Evolutionary conservation across 331 rosid species (phyloP).

Genomic region (Ulmus americana): DNA sequence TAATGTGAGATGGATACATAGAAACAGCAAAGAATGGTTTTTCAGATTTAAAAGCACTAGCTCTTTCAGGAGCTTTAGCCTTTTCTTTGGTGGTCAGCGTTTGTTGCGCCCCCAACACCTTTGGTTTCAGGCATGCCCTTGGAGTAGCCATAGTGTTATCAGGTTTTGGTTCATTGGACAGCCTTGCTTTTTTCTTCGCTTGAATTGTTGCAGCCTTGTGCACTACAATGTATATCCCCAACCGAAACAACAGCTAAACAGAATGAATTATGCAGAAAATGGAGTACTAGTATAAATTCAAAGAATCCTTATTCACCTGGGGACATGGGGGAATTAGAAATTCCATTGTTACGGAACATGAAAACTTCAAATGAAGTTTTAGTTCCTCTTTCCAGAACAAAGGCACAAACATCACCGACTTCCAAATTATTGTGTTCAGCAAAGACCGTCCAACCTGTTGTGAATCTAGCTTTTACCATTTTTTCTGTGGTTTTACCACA

Average conservation of each 20-base stretch:
- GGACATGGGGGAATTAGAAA: neutral
- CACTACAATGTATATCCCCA: neutral
- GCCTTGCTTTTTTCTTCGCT: neutral
- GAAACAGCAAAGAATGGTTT: conserved; percentile 19
- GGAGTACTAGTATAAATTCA: neutral
- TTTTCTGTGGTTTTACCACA: neutral
- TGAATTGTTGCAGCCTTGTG: neutral
- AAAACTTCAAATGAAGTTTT: neutral
- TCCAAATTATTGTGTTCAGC: neutral
- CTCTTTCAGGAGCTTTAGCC: conserved; percentile 16
- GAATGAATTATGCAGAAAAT: neutral
- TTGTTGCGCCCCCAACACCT: neutral
- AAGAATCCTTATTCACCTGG: neutral
- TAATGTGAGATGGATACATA: neutral
- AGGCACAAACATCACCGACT: conserved; percentile 2
- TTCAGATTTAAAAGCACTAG: conserved; percentile 8
- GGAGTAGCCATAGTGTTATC: neutral
- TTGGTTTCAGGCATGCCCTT: neutral
- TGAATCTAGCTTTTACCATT: neutral
- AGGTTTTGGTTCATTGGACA: neutral
- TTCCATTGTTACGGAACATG: neutral
- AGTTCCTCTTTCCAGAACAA: neutral
- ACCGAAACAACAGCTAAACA: neutral
- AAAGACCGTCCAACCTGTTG: neutral
- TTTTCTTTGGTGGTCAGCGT: neutral